Base-by-base conservation (phyloP, 2,329 filamentous ascomycete genomes). In the Colletotrichum gigasporum region DNA sequence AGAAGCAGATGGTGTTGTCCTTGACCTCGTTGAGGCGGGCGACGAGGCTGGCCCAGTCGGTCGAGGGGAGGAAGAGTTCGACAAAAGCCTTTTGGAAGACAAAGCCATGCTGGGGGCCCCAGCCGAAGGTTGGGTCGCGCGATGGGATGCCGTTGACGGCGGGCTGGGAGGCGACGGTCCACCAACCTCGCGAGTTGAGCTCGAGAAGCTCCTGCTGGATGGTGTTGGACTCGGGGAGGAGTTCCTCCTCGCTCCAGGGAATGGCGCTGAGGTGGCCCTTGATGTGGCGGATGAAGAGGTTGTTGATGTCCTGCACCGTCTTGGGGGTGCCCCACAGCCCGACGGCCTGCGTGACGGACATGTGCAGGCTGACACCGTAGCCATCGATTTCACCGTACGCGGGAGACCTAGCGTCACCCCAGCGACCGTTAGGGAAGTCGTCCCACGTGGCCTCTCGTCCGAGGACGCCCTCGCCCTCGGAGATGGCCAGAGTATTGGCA, bases 51-150 rank as follows among this genome's bases (percentile, higher is more conserved):
- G 80, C 77, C 90, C 94, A 98, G 75, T 95, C 92, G 0, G 85
- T 77, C 0, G 83, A 80, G 0, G 94, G 90, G 62, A 97, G 81
- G 83, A 99, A 99, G 80, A 98, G 93, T 76, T 99, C 96, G 53
- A 99, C 94, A 77, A 99, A 99, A 0, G 95, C 91, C 79, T 98
- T 99, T 74, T 99, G 96, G 82, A 97, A 99, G 48, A 98, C 94
- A 75, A 97, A 98, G 16, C 96, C 96, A 71, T 94, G 90, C 51
- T 86, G 87, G 0, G 96, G 96, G 1, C 96, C 96, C 96, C 96
- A 99, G 67, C 96, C 96, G 71, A 97, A 97, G 18, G 92, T 87
- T 3, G 85, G 79, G 75, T 99, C 88, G 48, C 85, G 87, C 26
- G 92, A 96, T 34, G 86, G 86, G 18, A 94, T 80, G 41, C 94